Percentiles rank a stretch among this genome's conserved stretches.
phyloP scores from a whole-genome alignment of 495 filamentous ascomycete genomes.

The Tetracladium setigerum region DNA sequence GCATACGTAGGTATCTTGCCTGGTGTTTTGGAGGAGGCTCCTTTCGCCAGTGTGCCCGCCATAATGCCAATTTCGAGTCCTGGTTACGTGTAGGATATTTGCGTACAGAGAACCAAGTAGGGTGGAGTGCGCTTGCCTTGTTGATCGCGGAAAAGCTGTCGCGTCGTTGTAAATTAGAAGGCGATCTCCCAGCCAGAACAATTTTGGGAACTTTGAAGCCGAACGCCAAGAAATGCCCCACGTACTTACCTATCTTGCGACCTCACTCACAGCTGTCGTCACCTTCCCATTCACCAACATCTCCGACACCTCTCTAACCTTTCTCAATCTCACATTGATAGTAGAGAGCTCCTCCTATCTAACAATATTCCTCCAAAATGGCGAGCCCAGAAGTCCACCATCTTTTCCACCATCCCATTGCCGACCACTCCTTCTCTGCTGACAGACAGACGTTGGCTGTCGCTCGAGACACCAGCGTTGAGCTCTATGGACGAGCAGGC shows the following conservation, averaged over 20 bases:
- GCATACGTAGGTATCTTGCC: conserved; percentile 25
- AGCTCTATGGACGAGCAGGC: conserved; percentile 73
- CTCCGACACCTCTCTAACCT: neutral
- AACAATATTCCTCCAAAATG: conserved; percentile 45
- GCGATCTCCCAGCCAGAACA: neutral
- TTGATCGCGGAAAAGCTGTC: too few relatives aligned
- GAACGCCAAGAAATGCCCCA: conserved; percentile 1
- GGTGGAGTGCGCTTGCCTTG: too few relatives aligned
- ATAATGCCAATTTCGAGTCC: too few relatives aligned
- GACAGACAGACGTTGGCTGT: conserved; percentile 87
- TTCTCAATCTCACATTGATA: conserved; percentile 46
- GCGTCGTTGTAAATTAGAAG: too few relatives aligned
- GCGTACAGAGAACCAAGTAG: too few relatives aligned
- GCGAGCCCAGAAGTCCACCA: conserved; percentile 84
- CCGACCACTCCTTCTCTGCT: conserved; percentile 95
- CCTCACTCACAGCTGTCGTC: conserved; percentile 4
- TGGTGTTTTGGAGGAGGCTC: neutral
- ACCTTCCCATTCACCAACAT: conserved; percentile 6
- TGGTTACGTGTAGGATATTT: too few relatives aligned
- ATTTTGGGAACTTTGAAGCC: conserved; percentile 1
- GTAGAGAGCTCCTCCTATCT: conserved; percentile 99
- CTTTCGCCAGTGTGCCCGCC: too few relatives aligned
- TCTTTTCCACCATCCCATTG: conserved; percentile 92
- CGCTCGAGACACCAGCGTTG: conserved; percentile 81
- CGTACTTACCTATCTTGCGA: neutral